Evolutionary conservation across 1,139 yeast genomes (phyloP), one percentile per base, ranked within the genome.

Genomic region (Candida tetrigidarum): DNA sequence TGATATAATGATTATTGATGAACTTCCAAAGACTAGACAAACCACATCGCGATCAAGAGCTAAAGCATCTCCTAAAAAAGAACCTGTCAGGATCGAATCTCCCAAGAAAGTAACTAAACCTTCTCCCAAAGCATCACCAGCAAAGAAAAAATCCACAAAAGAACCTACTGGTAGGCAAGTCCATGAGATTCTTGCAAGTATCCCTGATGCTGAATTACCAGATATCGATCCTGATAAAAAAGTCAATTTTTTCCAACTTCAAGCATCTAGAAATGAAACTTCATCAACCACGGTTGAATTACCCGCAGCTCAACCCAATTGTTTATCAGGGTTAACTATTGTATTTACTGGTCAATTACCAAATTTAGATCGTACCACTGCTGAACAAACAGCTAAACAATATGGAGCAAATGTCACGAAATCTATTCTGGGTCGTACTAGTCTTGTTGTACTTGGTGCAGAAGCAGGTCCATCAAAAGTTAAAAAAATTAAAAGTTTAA

Each of bases 401-500:
- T 91, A 92, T 57, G 99, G 99, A 12, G 99, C 97, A n/a, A 85
- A 85, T 57, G 96, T 92, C 10, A 89, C 97, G 2, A 82, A 89
- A 52, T 80, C 97, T 0, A 86, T 93, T 25, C 87, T 95, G 43
- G 83, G 90, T 16, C 88, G 86, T 58, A 95, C 99, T 0, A 81
- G 90, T 29, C 74, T 91, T 39, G 97, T 93, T 5, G 97, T 93
- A 2, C 74, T 95, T 25, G 99, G 99, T 5, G 90, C 81, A 42
- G 97, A 93, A 54, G 99, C 99, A 1, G 99, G 99, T 0, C 98
- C 99, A 1, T 83, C 91, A n/a, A 93, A 93, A 64, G 82, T 93
- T 40, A 81, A 83, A 54, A 89, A 86, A 58, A 93, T 95, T 56
- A 84, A 81, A 55, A 78, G 81, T 44, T 69, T 84, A 52, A 78